Percentiles rank a stretch among this genome's conserved stretches.
Conservation (phyloP, 108 stramenopile species). For the Schizochytrium sp. region DNA sequence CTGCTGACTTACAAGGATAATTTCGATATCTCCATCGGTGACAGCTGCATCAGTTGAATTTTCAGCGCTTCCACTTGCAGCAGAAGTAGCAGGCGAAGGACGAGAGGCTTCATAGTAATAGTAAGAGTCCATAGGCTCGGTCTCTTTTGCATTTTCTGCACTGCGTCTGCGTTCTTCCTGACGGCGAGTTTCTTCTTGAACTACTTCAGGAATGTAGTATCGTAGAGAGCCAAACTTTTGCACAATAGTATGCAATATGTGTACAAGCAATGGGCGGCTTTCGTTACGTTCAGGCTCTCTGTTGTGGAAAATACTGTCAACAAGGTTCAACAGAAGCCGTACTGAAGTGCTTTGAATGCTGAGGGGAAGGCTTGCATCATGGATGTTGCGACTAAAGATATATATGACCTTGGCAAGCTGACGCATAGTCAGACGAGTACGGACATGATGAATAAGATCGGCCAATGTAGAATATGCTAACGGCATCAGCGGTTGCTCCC, state of each 20-base stretch:
- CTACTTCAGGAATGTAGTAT: conserved; percentile 68
- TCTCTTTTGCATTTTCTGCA: not conserved
- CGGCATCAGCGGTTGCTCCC: conserved; percentile 68
- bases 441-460: conserved; percentile 88
- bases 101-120: not conserved
- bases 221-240: conserved; percentile 85
- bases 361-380: conserved; percentile 84
- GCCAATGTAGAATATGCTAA: conserved; percentile 90
- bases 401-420: conserved; percentile 87
- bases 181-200: not conserved
- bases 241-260: conserved; percentile 84
- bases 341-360: conserved; percentile 88
- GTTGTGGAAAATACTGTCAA: conserved; percentile 87
- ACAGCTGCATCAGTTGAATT: not conserved
- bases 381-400: conserved; percentile 86
- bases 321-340: conserved; percentile 85
- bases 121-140: not conserved
- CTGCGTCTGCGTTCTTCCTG: conserved; percentile 3
- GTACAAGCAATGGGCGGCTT: conserved; percentile 83
- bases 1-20: not conserved
- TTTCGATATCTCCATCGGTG: not conserved
- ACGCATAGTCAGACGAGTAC: conserved; percentile 78
- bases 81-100: not conserved
- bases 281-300: conserved; percentile 56
- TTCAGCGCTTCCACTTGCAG: not conserved